A percentile compares a stretch with the other conserved stretches of the same genome.
Evolutionary conservation across 2,329 filamentous ascomycete species (phyloP).

Genomic region (Arthrobotrys sinensis): DNA sequence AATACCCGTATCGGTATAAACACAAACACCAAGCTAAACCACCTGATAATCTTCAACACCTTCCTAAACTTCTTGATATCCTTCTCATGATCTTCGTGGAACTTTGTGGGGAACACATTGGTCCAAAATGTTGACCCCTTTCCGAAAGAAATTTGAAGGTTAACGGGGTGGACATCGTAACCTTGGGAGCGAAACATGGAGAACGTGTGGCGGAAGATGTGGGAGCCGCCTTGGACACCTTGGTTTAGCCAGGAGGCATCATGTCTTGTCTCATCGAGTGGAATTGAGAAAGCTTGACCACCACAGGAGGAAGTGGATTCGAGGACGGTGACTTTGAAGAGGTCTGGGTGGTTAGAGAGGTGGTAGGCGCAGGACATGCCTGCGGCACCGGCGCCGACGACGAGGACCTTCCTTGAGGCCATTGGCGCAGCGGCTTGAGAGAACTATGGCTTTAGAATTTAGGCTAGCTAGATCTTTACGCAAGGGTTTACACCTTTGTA

Average conservation of each 20-base stretch:
- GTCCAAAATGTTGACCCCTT: constrained; percentile 77
- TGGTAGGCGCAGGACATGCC: constrained; percentile 75
- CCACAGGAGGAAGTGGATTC: constrained; percentile 75
- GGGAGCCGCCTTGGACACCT: constrained; percentile 76
- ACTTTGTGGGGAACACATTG: constrained; percentile 76
- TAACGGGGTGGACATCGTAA: constrained; percentile 73
- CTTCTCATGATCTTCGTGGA: constrained; percentile 72
- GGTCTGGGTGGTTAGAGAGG: constrained; percentile 74
- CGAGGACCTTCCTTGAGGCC: constrained; percentile 71
- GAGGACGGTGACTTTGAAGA: constrained; percentile 75
- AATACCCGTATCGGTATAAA: constrained; percentile 77
- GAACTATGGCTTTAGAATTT: too few species aligned
- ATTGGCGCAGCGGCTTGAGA: too few species aligned
- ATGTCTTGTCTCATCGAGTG: constrained; percentile 73
- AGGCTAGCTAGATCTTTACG: too few species aligned
- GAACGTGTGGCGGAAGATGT: constrained; percentile 79
- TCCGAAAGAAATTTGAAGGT: constrained; percentile 76
- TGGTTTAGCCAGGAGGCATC: constrained; percentile 77
- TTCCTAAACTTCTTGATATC: constrained; percentile 74
- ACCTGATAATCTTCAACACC: constrained; percentile 74
- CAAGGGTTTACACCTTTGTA: too few species aligned
- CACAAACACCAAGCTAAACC: constrained; percentile 75
- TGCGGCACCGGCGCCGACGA: constrained; percentile 76
- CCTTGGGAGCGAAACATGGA: constrained; percentile 76
- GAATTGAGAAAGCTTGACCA: constrained; percentile 76